Base-by-base conservation (phyloP, 2,329 filamentous ascomycete species). In the Cordyceps tenuipes region DNA sequence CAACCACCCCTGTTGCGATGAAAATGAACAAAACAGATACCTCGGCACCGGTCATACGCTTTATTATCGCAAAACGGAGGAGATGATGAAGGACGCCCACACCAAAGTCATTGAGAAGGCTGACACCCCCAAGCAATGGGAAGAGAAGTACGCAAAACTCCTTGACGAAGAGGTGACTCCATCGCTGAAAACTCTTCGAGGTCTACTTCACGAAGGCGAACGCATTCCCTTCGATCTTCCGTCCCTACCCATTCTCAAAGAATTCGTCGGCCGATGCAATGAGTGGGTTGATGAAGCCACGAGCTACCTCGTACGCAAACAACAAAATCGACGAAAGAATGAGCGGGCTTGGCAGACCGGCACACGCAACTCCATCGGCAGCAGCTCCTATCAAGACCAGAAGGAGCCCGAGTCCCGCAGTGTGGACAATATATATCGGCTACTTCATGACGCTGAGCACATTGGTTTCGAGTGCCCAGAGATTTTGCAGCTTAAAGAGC, bases 201-300 rank as follows among this genome's bases (percentile, higher is more conserved):
- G 86, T 53, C 80, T 99, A 59, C 80, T 97, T 62, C 87, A 88
- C 70, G 94, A 99, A 79, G 94, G 94, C 73, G 94, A 99, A 76
- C 92, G 91, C 73, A 97, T 99, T 69, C 91, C 93, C 61, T 95
- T 90, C 79, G 88, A 91, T 61, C 82, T 99, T 63, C 85, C 87
- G 65, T 92, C 91, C 63, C 82, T 99, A 64, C 82, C 88, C 67
- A 84, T 90, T 67, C 81, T 99, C 66, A 89, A 86, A 74, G 84
- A 87, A 65, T 99, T 96, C 76, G 94, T 99, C 72, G 91, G 96
- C 67, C 88, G 90, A 68, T 97, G 94, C 78, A 95, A 96, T 73
- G 91, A 96, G 71, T 97, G 95, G 89, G 91, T 97, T 64, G 94
- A 97, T 68, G 93, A 97, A 76, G 94, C 94, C 65, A 94, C 90